Percentiles rank a stretch among this genome's conserved stretches.
Conservation (phyloP, 495 filamentous ascomycete genomes). For the Penicillium steckii region DNA sequence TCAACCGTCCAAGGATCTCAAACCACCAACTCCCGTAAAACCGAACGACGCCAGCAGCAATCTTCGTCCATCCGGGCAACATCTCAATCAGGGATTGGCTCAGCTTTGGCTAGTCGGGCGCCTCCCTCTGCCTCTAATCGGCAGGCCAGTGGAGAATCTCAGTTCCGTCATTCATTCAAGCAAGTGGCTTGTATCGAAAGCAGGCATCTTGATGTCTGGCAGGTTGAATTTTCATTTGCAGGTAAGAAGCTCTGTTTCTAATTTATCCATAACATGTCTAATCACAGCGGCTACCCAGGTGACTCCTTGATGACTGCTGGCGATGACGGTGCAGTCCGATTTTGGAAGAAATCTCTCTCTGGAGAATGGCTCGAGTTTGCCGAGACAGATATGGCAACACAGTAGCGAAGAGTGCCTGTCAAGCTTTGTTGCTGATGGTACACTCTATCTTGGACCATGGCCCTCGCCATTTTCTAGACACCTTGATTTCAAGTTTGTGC, state of each 20-base stretch:
- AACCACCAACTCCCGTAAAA: slow-evolving; percentile 26
- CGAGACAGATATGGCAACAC: slow-evolving; percentile 43
- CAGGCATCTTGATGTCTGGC: slow-evolving; percentile 50
- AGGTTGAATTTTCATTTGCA: slow-evolving; percentile 48
- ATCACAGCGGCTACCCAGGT: slow-evolving; percentile 28
- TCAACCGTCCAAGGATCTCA: slow-evolving; percentile 28
- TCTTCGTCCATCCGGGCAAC: slow-evolving; percentile 38
- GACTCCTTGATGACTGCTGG: slow-evolving; percentile 50
- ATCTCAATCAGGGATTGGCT: slow-evolving; percentile 50
- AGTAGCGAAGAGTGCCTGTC: no score
- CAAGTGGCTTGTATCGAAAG: slow-evolving; percentile 48
- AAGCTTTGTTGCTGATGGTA: no score
- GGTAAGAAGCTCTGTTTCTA: slow-evolving; percentile 25
- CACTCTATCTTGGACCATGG: no score
- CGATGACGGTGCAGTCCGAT: slow-evolving; percentile 47
- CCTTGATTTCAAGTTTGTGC: neutral
- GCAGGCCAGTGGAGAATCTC: slow-evolving; percentile 30
- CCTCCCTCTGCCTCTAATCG: slow-evolving; percentile 33
- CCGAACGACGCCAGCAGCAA: slow-evolving; percentile 30
- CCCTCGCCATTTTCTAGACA: no score
- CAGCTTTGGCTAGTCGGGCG: slow-evolving; percentile 45
- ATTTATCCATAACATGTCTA: neutral
- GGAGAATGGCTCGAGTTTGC: slow-evolving; percentile 54
- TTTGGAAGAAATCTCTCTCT: slow-evolving; percentile 50
- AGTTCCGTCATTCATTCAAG: slow-evolving; percentile 46